A percentile compares a stretch with the other conserved stretches of the same genome.
Conservation (phyloP, 108 stramenopile genomes). For the Fragilariopsis cylindrus region DNA sequence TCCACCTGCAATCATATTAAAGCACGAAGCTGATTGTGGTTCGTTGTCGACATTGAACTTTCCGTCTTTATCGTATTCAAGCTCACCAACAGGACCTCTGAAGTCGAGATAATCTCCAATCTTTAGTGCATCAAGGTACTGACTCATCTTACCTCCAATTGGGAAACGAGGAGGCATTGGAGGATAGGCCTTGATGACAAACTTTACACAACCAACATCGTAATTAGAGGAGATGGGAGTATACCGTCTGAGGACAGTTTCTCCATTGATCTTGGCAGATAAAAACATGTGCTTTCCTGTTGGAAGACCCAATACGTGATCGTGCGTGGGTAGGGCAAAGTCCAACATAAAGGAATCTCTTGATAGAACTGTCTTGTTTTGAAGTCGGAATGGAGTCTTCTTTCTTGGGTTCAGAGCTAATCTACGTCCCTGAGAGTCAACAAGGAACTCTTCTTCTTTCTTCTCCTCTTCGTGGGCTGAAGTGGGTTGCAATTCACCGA, state of each 20-base stretch:
- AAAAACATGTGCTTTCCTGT: slow-evolving; percentile 97
- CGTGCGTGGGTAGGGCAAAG: slow-evolving; percentile 88
- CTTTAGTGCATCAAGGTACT: slow-evolving; percentile 84
- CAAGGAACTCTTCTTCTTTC: slow-evolving; percentile 44
- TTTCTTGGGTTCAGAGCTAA: slow-evolving; percentile 86
- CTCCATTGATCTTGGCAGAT: slow-evolving; percentile 78
- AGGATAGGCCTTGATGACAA: slow-evolving; percentile 95
- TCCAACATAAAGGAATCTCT: slow-evolving; percentile 93
- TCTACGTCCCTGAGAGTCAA: slow-evolving; percentile 59
- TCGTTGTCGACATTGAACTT: slow-evolving; percentile 81
- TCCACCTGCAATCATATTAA: slow-evolving; percentile 97
- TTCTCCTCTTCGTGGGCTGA: slow-evolving; percentile 25
- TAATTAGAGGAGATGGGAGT: slow-evolving; percentile 94
- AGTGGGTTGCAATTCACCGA: slow-evolving; percentile 80
- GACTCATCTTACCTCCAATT: slow-evolving; percentile 94
- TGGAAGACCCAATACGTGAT: slow-evolving; percentile 94
- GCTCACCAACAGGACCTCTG: slow-evolving; percentile 91
- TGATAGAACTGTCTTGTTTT: slow-evolving; percentile 87
- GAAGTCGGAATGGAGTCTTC: slow-evolving; percentile 81
- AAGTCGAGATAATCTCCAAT: slow-evolving; percentile 91
- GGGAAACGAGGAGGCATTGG: slow-evolving; percentile 87
- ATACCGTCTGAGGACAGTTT: slow-evolving; percentile 88
- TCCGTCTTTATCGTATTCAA: slow-evolving; percentile 91
- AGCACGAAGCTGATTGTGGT: slow-evolving; percentile 56
- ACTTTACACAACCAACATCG: slow-evolving; percentile 94